Base-by-base conservation (phyloP, 2,329 filamentous ascomycete species). In the Fusarium virguliforme region DNA sequence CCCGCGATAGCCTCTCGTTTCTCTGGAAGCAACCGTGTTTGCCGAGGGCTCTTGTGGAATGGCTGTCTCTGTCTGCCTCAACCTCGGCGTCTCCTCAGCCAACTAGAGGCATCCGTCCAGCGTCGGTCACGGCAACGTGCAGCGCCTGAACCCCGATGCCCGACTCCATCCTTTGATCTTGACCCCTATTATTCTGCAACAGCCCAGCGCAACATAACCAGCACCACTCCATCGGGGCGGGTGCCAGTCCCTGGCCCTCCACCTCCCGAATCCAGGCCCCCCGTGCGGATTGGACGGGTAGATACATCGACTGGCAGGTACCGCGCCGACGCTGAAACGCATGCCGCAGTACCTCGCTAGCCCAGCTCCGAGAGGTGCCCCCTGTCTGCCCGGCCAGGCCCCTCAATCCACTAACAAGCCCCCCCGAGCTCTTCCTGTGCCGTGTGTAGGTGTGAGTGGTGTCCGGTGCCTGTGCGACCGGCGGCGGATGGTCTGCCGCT, bases 171-270 rank as follows among this genome's bases (percentile, higher is more conserved):
- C 60, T 61, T 56, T 70, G 57, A 65, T 67, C 24, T 60, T 38
- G 57, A 54, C 74, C 74, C 72, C 68, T 76, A 75, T 75, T 76
- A 71, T 68, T 69, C 74, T 74, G 67, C 68, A 75, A 76, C 68
- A 60, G 54, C 60, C 57, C 66, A 74, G 54, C 68, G 64, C 61
- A 74, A 60, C 65, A 70, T 51, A 55, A 60, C 41, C 46, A 56
- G 56, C 53, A 43, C 41, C 60, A 58, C 53, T 46, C 38, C 64
- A 67, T 26, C 13, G 43, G 24, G 24, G 62, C 53, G 56, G 60
- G 61, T 63, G 61, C 58, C 67, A 58, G 62, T 63, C 61, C 57
- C 62, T 54, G 64, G 62, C 56, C 62, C 70, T 62, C 72, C 60
- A 53, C 64, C 57, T 61, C 61, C 73, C 67, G 62, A 70, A 58